Evolutionary conservation across 495 filamentous ascomycete species (phyloP).

Genomic region (Talaromyces trachyspermus): DNA sequence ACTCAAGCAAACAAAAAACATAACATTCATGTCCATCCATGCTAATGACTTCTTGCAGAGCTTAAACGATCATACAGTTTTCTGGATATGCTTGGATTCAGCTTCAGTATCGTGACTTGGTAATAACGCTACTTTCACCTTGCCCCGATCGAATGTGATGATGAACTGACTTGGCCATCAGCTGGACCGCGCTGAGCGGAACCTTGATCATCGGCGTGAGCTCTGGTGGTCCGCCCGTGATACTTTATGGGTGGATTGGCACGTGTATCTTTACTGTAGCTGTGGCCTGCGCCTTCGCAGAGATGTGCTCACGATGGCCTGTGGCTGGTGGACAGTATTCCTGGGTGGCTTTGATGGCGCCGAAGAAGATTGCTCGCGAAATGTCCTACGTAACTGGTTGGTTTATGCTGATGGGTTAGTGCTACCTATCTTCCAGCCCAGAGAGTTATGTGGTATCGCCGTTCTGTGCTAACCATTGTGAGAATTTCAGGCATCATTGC

Average conservation of each 20-base stretch:
- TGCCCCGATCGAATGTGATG: neutral
- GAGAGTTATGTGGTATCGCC: neutral
- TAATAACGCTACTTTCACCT: slow-evolving; percentile 10
- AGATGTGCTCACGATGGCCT: slow-evolving; percentile 49
- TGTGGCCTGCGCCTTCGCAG: slow-evolving; percentile 51
- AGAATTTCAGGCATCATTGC: slow-evolving; percentile 36
- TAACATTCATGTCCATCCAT: neutral
- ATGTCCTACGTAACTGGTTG: slow-evolving; percentile 45
- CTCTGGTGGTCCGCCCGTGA: slow-evolving; percentile 49
- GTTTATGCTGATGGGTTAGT: slow-evolving; percentile 45
- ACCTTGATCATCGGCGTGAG: slow-evolving; percentile 50
- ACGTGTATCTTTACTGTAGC: slow-evolving; percentile 42
- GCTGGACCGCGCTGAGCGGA: slow-evolving; percentile 50
- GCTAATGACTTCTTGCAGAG: slow-evolving; percentile 24
- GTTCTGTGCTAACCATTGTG: neutral
- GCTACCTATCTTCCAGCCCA: neutral
- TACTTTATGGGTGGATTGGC: slow-evolving; percentile 50
- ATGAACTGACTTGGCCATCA: slow-evolving; percentile 11
- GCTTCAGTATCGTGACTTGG: slow-evolving; percentile 52
- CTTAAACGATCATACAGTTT: slow-evolving; percentile 51
- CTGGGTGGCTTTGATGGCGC: slow-evolving; percentile 50
- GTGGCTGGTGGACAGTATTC: slow-evolving; percentile 50
- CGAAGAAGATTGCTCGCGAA: slow-evolving; percentile 39
- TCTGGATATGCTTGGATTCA: slow-evolving; percentile 53
- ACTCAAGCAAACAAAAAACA: too few species aligned